Evolutionary conservation across 371 early-diverging fungal genomes (phyloP).

Genomic region (Mucor piriformis): DNA sequence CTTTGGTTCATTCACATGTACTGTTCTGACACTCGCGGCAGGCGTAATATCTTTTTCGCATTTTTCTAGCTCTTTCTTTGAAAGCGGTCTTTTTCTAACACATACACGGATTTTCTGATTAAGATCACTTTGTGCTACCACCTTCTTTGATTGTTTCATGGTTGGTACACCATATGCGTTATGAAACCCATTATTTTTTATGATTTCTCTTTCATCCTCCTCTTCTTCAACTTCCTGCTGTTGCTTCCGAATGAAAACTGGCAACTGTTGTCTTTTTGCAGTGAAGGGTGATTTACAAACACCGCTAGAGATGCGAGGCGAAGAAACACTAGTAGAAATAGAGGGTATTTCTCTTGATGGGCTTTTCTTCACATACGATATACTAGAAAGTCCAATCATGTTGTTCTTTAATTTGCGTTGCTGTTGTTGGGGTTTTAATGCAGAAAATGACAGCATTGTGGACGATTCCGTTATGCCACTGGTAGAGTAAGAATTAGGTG

Average conservation of each 20-base stretch:
- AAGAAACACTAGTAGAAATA: constrained; percentile 20
- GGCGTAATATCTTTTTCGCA: constrained; percentile 85
- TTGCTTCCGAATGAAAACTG: constrained; percentile 11
- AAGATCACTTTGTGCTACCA: constrained; percentile 38
- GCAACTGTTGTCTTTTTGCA: constrained; percentile 10
- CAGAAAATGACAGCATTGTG: background rate
- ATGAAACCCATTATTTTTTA: constrained; percentile 2
- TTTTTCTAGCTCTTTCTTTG: constrained; percentile 74
- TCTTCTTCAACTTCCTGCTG: constrained; percentile 2
- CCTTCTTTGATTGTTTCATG: constrained; percentile 3
- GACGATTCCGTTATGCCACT: background rate
- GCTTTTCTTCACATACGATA: constrained; percentile 19
- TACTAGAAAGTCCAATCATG: constrained; percentile 18
- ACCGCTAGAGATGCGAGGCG: constrained; percentile 15
- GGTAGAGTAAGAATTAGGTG: background rate
- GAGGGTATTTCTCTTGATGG: constrained; percentile 10
- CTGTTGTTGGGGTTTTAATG: background rate
- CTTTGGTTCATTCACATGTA: constrained; percentile 90
- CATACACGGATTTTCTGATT: constrained; percentile 90
- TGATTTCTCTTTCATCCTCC: constrained; percentile 11
- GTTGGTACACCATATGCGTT: constrained; percentile 9
- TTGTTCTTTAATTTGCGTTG: constrained; percentile 18
- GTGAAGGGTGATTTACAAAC: constrained; percentile 11
- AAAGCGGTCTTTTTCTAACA: constrained; percentile 93
- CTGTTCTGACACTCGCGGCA: constrained; percentile 62